phyloP scores from a whole-genome alignment of 1,284 basidiomycete species.

The Takashimella tepidaria region DNA sequence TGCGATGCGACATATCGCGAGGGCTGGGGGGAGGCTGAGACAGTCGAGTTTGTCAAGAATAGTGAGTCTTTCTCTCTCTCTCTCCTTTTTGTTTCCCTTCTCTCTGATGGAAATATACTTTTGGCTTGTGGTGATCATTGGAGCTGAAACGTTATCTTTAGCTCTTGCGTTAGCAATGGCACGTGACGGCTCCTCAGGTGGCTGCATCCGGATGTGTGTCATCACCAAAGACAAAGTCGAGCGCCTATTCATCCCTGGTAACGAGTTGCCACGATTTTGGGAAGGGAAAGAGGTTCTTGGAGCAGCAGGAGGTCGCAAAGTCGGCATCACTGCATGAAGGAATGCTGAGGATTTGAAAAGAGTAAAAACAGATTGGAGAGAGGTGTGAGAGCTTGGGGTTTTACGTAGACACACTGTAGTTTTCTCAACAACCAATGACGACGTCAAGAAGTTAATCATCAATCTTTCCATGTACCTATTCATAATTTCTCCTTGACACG shows the following conservation, averaged over 20 bases:
- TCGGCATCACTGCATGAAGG: constrained; percentile 12
- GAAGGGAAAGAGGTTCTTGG: constrained; percentile 43
- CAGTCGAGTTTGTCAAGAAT: constrained; percentile 91
- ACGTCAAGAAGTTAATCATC: no score
- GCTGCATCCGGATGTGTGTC: constrained; percentile 94
- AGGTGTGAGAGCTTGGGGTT: no score
- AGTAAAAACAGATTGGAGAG: no score
- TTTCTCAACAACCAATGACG: no score
- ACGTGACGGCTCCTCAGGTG: constrained; percentile 95
- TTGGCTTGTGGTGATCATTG: not conserved
- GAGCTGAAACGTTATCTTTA: constrained; percentile 48
- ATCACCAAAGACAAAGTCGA: constrained; percentile 90
- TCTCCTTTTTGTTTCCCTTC: not conserved
- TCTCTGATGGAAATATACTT: not conserved
- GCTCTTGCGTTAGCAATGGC: constrained; percentile 95
- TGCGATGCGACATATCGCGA: constrained; percentile 97
- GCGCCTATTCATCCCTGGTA: constrained; percentile 89
- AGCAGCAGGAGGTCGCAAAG: constrained; percentile 7
- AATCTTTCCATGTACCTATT: no score
- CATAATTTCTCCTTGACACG: no score
- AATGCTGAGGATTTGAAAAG: not conserved
- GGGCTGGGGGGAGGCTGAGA: constrained; percentile 87
- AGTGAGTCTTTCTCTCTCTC: constrained; percentile 62
- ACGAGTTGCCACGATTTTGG: constrained; percentile 65
- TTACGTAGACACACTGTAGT: no score